phyloP scores from a whole-genome alignment of 2,329 filamentous ascomycete genomes.

The Cercospora sp. region DNA sequence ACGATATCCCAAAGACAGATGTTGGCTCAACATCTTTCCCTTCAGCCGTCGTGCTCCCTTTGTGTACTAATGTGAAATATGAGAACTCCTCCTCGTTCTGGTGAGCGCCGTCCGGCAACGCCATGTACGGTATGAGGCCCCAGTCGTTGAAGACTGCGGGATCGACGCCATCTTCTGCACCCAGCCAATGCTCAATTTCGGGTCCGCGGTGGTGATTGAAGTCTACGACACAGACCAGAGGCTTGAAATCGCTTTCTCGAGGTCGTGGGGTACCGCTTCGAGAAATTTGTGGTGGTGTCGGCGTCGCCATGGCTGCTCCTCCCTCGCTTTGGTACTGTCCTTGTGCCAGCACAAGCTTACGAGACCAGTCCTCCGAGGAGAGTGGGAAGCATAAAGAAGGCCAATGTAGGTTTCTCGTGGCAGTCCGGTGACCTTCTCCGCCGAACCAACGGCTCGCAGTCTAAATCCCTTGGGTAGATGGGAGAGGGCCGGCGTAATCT shows the following conservation, averaged over 20 bases:
- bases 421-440: neutral
- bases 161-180: constrained; percentile 70
- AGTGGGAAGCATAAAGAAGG: neutral
- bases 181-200: constrained; percentile 92
- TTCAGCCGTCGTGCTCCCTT: constrained; percentile 41
- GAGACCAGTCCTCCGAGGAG: neutral
- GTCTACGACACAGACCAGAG: constrained; percentile 54
- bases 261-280: constrained; percentile 2
- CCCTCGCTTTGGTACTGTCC: neutral
- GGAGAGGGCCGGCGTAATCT: constrained; percentile 11
- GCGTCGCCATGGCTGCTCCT: constrained; percentile 8
- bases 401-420: neutral
- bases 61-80: constrained; percentile 79
- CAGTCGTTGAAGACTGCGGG: constrained; percentile 84
- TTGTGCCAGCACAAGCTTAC: constrained; percentile 1
- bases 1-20: constrained; percentile 88
- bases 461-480: neutral
- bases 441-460: neutral
- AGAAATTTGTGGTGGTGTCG: constrained; percentile 5
- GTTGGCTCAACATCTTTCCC: constrained; percentile 37
- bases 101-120: constrained; percentile 91
- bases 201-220: constrained; percentile 67
- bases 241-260: constrained; percentile 39
- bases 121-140: constrained; percentile 93
- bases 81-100: constrained; percentile 95